Conservation (phyloP, 306 rosid species). For the Vigna angularis region DNA sequence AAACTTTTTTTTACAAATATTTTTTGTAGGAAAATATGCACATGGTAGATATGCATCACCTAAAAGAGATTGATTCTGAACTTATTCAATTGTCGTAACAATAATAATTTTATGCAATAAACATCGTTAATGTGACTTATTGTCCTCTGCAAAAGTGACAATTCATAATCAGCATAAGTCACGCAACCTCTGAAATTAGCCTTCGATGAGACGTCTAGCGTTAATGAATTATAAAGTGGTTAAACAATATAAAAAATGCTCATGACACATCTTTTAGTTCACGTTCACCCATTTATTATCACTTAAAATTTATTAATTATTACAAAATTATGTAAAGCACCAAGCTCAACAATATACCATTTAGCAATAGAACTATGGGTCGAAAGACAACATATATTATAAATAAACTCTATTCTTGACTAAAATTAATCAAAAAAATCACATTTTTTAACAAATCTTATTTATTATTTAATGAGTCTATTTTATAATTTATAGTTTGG, state of each 20-base stretch:
- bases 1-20: too few species aligned
- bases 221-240: neutral
- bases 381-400: too few species aligned
- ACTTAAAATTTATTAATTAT: neutral
- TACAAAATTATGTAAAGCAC: too few species aligned
- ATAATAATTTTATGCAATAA: neutral
- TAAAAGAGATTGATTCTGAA: conserved; percentile 1
- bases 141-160: neutral
- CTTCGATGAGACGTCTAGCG: neutral
- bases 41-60: neutral
- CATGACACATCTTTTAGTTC: neutral
- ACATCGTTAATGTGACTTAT: conserved; percentile 3
- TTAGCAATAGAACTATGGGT: too few species aligned
- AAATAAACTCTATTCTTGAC: too few species aligned
- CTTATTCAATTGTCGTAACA: neutral
- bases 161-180: neutral
- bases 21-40: too few species aligned
- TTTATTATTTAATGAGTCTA: neutral
- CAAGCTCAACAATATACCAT: too few species aligned
- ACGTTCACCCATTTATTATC: neutral
- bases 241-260: too few species aligned
- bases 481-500: neutral
- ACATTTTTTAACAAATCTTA: neutral
- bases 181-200: neutral
- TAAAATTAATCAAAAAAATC: neutral